A percentile compares a stretch with the other conserved stretches of the same genome.
Conservation (phyloP, 176 grass and related monocot species). For the Cenchrus americanus region DNA sequence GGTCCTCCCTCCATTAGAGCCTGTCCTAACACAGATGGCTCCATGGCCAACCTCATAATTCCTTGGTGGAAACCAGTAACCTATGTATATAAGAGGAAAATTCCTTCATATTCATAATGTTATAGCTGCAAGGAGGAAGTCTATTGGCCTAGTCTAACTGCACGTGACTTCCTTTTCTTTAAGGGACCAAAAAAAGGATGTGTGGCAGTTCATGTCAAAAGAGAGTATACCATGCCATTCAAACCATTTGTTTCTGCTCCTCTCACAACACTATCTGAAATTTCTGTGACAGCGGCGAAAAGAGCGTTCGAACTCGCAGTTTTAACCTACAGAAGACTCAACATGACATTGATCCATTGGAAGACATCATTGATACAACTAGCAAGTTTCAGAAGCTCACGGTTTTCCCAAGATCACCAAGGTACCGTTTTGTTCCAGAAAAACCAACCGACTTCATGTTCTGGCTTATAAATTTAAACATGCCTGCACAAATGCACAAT, state of each 20-base stretch:
- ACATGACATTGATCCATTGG: conserved; percentile 39
- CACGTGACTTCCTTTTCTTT: neutral
- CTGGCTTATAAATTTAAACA: conserved; percentile 98
- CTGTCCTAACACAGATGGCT: conserved; percentile 82
- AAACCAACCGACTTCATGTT: conserved; percentile 73
- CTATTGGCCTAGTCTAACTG: neutral
- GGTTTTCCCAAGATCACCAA: conserved; percentile 92
- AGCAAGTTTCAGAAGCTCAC: conserved; percentile 58
- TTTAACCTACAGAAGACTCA: conserved; percentile 66
- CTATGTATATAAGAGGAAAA: conserved; percentile 40
- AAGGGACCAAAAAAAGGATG: neutral
- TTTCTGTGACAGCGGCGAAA: conserved; percentile 82
- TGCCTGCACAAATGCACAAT: conserved; percentile 49
- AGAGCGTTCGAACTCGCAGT: conserved; percentile 84
- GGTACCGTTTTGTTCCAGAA: conserved; percentile 84
- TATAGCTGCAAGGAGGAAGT: conserved; percentile 14
- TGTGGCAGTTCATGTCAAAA: neutral
- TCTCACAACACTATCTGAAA: conserved; percentile 79
- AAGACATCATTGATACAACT: conserved; percentile 31
- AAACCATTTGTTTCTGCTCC: conserved; percentile 86
- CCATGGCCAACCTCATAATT: conserved; percentile 88
- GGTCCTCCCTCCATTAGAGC: conserved; percentile 86
- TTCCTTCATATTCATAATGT: neutral
- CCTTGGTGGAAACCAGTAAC: conserved; percentile 85
- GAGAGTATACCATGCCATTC: conserved; percentile 77